These are phyloP conservation scores for Gymnopilus junonius DNA, from an alignment of 768 basidiomycete species.

Conservation along the genomic window DNA sequence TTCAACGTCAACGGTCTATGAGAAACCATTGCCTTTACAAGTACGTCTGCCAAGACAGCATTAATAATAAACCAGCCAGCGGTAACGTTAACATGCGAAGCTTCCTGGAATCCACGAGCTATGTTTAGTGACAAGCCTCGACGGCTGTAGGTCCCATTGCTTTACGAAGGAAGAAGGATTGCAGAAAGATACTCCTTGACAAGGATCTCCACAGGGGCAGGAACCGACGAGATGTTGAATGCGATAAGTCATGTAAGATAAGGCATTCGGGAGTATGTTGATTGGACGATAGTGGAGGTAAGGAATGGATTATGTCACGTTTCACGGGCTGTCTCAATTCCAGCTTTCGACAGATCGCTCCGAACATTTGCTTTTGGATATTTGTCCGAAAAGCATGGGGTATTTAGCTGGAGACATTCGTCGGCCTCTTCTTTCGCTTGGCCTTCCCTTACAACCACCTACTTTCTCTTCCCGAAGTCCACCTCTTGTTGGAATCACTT, in stretches of 20 bases:
- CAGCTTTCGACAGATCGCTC: conserved; percentile 7
- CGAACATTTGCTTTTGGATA: conserved; percentile 11
- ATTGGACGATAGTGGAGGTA: conserved; percentile 25
- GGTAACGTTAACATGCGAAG: background rate
- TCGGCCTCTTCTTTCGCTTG: background rate
- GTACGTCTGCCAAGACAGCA: background rate
- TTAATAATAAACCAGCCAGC: background rate
- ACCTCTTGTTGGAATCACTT: background rate
- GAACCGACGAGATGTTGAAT: background rate
- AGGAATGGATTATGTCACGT: conserved; percentile 9
- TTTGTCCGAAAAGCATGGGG: conserved; percentile 1
- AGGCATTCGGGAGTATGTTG: conserved; percentile 6
- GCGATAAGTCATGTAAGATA: conserved; percentile 1
- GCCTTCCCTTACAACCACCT: background rate
- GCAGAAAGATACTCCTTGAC: background rate
- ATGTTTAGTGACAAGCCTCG: background rate
- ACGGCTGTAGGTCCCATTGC: background rate
- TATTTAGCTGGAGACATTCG: background rate
- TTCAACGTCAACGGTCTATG: background rate
- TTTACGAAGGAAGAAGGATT: background rate
- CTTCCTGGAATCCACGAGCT: background rate
- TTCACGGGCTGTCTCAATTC: conserved; percentile 12
- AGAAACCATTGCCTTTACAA: background rate
- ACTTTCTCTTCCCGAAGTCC: background rate
- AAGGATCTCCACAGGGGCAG: background rate